These are phyloP conservation scores for Melaleuca alternifolia DNA, from an alignment of 345 rosid genomes.

Conservation along the genomic window DNA sequence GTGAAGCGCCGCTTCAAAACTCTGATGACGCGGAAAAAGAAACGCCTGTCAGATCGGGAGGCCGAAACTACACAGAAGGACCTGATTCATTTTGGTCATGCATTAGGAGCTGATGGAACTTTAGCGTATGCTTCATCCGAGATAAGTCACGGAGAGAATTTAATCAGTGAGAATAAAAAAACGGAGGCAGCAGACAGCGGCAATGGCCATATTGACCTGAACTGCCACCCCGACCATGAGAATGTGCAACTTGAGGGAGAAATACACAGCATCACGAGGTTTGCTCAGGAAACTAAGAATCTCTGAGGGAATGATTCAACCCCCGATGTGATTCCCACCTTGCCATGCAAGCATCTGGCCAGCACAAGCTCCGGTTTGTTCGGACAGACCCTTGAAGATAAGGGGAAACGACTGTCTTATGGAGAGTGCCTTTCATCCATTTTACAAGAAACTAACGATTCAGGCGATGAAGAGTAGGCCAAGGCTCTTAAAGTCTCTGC, in stretches of 20 bases:
- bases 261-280: constrained; percentile 4
- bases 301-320: constrained; percentile 8
- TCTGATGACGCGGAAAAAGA: constrained; percentile 79
- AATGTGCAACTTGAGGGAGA: constrained; percentile 16
- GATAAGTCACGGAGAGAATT: constrained; percentile 16
- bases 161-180: constrained; percentile 9
- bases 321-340: constrained; percentile 12
- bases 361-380: constrained; percentile 7
- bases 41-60: constrained; percentile 63
- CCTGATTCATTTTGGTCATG: constrained; percentile 7
- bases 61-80: constrained; percentile 3
- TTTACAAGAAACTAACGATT: background rate
- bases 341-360: constrained; percentile 13
- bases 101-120: constrained; percentile 14
- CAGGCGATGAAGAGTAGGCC: constrained; percentile 1
- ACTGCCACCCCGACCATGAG: constrained; percentile 38
- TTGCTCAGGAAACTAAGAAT: constrained; percentile 2
- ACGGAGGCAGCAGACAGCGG: constrained; percentile 27
- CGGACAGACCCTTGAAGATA: constrained; percentile 8
- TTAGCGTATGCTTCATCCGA: background rate
- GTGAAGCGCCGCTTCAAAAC: constrained; percentile 92
- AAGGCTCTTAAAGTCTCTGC: background rate
- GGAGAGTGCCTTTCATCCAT: constrained; percentile 10
- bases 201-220: constrained; percentile 43
- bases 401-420: constrained; percentile 16